phyloP scores from a whole-genome alignment of 2,329 filamentous ascomycete genomes.

The Ceratocystis eucalypticola region DNA sequence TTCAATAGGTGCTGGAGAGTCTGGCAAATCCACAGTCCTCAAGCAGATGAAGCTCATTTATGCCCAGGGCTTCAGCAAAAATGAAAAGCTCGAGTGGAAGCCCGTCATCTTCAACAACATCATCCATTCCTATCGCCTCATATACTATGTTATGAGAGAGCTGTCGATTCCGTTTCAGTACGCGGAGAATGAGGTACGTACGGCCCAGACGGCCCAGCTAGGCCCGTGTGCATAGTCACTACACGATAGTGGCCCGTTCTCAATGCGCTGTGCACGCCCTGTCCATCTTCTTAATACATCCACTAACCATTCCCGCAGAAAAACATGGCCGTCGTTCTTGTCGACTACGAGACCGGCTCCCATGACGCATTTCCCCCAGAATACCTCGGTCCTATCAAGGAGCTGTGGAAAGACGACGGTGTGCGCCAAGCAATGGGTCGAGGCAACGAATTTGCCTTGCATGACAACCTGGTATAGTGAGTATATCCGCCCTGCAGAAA shows the following conservation, averaged over 20 bases:
- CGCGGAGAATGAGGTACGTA: conserved; percentile 58
- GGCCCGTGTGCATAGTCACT: background rate
- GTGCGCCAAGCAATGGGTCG: conserved; percentile 80
- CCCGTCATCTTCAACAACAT: conserved; percentile 94
- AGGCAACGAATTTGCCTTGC: conserved; percentile 90
- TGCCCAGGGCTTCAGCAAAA: conserved; percentile 76
- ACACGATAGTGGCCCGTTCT: background rate
- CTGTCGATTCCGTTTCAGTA: conserved; percentile 67
- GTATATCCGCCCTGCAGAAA: conserved; percentile 24
- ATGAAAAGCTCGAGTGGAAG: conserved; percentile 85
- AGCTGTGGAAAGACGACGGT: conserved; percentile 69
- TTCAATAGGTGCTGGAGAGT: conserved; percentile 71
- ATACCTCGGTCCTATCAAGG: conserved; percentile 68
- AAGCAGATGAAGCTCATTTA: conserved; percentile 99
- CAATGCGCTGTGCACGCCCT: background rate
- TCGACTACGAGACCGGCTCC: conserved; percentile 68
- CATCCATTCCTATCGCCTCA: conserved; percentile 78
- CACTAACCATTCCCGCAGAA: conserved; percentile 40
- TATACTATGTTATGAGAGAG: conserved; percentile 82
- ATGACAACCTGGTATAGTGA: conserved; percentile 91
- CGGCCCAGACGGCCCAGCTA: background rate
- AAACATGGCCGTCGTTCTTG: conserved; percentile 62
- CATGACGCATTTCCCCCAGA: conserved; percentile 68
- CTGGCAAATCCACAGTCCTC: conserved; percentile 81
- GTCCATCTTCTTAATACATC: background rate